Conservation (phyloP, 2,329 filamentous ascomycete species). For the Pseudogymnoascus sp. region DNA sequence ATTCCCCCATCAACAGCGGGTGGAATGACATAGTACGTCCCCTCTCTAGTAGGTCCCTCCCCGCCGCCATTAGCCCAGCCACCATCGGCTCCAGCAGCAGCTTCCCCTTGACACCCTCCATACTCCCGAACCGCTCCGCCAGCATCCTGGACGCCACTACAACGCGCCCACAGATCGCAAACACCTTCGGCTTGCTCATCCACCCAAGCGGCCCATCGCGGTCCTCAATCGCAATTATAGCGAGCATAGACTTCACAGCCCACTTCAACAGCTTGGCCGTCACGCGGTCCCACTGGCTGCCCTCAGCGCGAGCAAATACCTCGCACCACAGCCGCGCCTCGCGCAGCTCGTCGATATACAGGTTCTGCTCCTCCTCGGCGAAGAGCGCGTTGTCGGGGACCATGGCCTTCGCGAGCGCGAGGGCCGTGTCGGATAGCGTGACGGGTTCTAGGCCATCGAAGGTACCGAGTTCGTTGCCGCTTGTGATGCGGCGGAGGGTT, state of each 20-base stretch:
- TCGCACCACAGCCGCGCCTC: slow-evolving; percentile 64
- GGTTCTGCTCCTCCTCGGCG: slow-evolving; percentile 83
- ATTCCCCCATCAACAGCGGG: slow-evolving; percentile 5
- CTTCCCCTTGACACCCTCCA: background rate
- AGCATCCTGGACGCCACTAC: slow-evolving; percentile 30
- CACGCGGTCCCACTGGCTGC: background rate
- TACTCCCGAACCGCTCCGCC: background rate
- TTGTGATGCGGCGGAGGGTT: slow-evolving; percentile 15
- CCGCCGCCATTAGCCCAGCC: background rate
- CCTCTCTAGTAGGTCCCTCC: background rate
- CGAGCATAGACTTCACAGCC: slow-evolving; percentile 15
- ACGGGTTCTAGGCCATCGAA: background rate
- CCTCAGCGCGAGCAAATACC: slow-evolving; percentile 16
- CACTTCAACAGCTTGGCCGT: slow-evolving; percentile 1
- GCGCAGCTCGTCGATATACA: slow-evolving; percentile 78
- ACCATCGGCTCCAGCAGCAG: background rate
- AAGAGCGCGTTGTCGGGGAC: slow-evolving; percentile 66
- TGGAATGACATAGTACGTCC: background rate
- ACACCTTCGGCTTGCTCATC: slow-evolving; percentile 62
- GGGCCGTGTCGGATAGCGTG: slow-evolving; percentile 8
- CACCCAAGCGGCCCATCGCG: slow-evolving; percentile 66
- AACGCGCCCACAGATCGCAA: slow-evolving; percentile 49
- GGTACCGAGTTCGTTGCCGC: background rate
- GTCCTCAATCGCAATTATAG: slow-evolving; percentile 27
- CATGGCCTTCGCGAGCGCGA: slow-evolving; percentile 39